Base-by-base conservation (phyloP, 2,329 filamentous ascomycete genomes). In the Stachybotrys chartarum region DNA sequence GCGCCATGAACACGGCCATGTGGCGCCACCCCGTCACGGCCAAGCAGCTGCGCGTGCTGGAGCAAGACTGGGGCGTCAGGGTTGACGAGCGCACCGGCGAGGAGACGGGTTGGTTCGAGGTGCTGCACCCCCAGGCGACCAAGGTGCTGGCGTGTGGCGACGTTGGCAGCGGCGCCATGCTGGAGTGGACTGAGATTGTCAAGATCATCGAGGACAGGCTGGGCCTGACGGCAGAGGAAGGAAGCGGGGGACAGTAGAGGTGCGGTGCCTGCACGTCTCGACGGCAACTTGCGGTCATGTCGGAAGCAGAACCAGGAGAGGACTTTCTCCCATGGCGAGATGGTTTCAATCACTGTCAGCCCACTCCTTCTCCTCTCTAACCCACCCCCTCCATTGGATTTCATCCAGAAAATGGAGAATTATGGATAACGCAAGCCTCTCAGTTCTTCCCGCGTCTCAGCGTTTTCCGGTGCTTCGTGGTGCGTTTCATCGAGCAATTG, bases 1-100 rank as follows among this genome's bases (percentile, higher is more conserved):
- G 87, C 1, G 85, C 88, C 32, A 96, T 96, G 90, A 96, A 97
- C 69, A 91, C 84, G 30, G 85, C 86, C 5, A 96, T 96, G 92
- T 96, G 89, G 87, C 77, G 79, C 55, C 91, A 97, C 67, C 92
- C 91, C 2, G 75, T 96, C 50, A 96, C 92, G 1, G 78, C 73
- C 52, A 83, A 81, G 59, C 90, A 96, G 60, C 72, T 96, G 44
- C 74, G 74, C 46, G 75, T 88, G 0, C 73, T 97, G 50, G 80
- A 86, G 59, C 80, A 87, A 51, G 88, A 91, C 56, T 96, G 91
- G 91, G 86, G 85, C 6, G 18, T 47, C 47, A 75, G 88, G 0
- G 73, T 97, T 50, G 80, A 86, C 59, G 80, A 87, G 51, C 88
- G 91, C 56, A 96, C 91, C 91, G 86, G 85, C 6, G 73, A 70